phyloP scores from a whole-genome alignment of 495 filamentous ascomycete genomes.

The Penicillium psychrofluorescens region DNA sequence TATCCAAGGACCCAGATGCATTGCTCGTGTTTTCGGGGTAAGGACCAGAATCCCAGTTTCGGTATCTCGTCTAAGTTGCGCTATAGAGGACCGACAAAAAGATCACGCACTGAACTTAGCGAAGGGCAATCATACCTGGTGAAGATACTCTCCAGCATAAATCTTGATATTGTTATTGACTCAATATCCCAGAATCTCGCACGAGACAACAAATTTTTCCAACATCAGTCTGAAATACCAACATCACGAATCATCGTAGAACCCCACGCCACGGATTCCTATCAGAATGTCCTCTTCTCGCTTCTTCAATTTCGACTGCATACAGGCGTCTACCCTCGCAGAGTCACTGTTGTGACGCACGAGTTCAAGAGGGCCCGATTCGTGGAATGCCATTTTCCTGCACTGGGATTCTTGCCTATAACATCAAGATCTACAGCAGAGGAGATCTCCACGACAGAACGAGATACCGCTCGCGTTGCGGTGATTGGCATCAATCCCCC shows the following conservation, averaged over 20 bases:
- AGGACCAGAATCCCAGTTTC: constrained; percentile 3
- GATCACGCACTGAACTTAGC: constrained; percentile 37
- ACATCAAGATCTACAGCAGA: too few relatives aligned
- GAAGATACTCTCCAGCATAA: constrained; percentile 1
- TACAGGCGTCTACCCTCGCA: constrained; percentile 26
- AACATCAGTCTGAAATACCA: not conserved
- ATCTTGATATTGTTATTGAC: not conserved
- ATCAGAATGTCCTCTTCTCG: constrained; percentile 70
- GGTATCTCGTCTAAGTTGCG: not conserved
- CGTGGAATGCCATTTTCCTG: constrained; percentile 57
- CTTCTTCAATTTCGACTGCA: constrained; percentile 49
- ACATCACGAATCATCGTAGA: constrained; percentile 43
- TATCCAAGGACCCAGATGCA: constrained; percentile 29
- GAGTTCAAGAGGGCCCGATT: constrained; percentile 66
- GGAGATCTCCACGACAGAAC: too few relatives aligned
- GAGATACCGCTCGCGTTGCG: constrained; percentile 13
- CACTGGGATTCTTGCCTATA: constrained; percentile 43
- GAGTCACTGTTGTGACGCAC: constrained; percentile 65
- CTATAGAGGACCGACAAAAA: constrained; percentile 55
- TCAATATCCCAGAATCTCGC: constrained; percentile 34
- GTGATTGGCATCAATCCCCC: constrained; percentile 69
- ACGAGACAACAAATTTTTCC: constrained; percentile 31
- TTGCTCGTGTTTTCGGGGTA: constrained; percentile 67
- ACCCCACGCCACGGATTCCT: constrained; percentile 66
- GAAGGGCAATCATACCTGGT: constrained; percentile 64